phyloP scores from a whole-genome alignment of 2,329 filamentous ascomycete genomes.

The Aspergillus arachidicola region DNA sequence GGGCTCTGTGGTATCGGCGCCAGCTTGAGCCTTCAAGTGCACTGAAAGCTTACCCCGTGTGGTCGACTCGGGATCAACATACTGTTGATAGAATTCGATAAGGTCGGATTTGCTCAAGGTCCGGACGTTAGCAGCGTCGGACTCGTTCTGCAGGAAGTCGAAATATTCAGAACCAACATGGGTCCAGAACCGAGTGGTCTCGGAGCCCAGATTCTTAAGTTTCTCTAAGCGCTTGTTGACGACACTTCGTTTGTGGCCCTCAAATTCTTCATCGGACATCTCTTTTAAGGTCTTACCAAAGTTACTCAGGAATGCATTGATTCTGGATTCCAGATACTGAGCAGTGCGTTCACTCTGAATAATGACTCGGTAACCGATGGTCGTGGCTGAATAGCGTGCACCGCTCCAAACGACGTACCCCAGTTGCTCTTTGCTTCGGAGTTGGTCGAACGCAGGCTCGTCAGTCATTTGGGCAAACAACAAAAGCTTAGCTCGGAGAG shows the following conservation, averaged over 20 bases:
- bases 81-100: slow-evolving; percentile 73
- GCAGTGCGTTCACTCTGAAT: slow-evolving; percentile 90
- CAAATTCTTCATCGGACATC: slow-evolving; percentile 84
- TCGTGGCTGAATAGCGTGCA: slow-evolving; percentile 70
- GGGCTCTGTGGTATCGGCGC: slow-evolving; percentile 42
- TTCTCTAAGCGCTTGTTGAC: slow-evolving; percentile 87
- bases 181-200: slow-evolving; percentile 79
- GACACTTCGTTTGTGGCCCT: slow-evolving; percentile 85
- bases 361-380: slow-evolving; percentile 82
- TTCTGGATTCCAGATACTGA: slow-evolving; percentile 80
- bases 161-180: slow-evolving; percentile 85
- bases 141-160: slow-evolving; percentile 81
- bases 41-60: slow-evolving; percentile 80
- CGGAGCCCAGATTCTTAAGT: slow-evolving; percentile 85
- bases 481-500: slow-evolving; percentile 72
- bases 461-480: slow-evolving; percentile 88
- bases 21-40: slow-evolving; percentile 76
- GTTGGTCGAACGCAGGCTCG: slow-evolving; percentile 90
- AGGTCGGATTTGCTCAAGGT: slow-evolving; percentile 77
- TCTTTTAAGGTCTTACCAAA: slow-evolving; percentile 68
- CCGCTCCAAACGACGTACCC: slow-evolving; percentile 95
- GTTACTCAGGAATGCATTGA: slow-evolving; percentile 76
- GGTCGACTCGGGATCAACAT: slow-evolving; percentile 73
- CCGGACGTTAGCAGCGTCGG: slow-evolving; percentile 75
- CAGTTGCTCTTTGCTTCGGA: slow-evolving; percentile 95